Conservation (phyloP, 1,284 basidiomycete genomes). For the Inonotus hispidus region DNA sequence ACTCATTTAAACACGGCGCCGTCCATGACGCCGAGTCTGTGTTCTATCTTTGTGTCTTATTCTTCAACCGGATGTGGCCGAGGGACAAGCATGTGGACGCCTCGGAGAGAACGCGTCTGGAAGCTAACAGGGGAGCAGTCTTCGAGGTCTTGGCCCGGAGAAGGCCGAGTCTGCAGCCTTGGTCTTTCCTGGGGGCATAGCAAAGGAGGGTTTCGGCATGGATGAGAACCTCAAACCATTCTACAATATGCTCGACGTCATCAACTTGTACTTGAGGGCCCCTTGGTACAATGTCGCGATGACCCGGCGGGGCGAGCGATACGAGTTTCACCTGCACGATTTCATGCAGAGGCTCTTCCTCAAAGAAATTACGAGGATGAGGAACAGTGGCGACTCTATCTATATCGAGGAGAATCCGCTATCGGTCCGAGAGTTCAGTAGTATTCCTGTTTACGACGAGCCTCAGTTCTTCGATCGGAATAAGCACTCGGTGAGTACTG, state of each 20-base stretch:
- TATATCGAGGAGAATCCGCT: too few relatives aligned
- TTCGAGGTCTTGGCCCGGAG: too few relatives aligned
- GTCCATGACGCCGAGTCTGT: slow-evolving; percentile 2
- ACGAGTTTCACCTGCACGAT: slow-evolving; percentile 3
- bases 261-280: not conserved
- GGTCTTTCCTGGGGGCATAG: too few relatives aligned
- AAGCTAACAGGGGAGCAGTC: not conserved
- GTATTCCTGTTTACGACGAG: too few relatives aligned
- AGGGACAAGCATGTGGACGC: not conserved
- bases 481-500: too few relatives aligned
- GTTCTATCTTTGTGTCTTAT: not conserved
- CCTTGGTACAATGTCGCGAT: not conserved
- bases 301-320: not conserved
- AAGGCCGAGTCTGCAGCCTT: too few relatives aligned
- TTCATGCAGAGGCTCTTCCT: not conserved
- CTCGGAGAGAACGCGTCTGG: not conserved
- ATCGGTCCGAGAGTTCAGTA: too few relatives aligned
- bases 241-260: not conserved
- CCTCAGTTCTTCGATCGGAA: too few relatives aligned
- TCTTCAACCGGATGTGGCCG: not conserved
- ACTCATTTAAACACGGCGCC: not conserved
- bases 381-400: not conserved
- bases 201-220: too few relatives aligned
- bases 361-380: not conserved
- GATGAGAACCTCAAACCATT: not conserved